Base-by-base conservation (phyloP, 1,139 yeast genomes). In the Candida labiduridarum region DNA sequence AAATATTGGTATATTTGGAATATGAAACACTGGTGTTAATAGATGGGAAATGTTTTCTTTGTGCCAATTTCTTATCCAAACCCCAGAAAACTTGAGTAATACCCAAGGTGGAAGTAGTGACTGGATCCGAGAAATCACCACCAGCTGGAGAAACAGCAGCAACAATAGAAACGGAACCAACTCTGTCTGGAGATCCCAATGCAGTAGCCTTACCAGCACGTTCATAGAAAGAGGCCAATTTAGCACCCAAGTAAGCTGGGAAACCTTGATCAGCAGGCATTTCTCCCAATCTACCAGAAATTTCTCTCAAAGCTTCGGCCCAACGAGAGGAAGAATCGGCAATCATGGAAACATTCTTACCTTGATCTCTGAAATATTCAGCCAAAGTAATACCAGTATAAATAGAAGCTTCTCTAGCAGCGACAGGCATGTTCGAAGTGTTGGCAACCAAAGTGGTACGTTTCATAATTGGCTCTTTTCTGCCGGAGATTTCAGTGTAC, bases 261-360 rank as follows among this genome's bases (percentile, higher is more conserved):
- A 92, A 94, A 82, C 99, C 99, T 80, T 95, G 99, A 78, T 94
- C 99, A 56, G 99, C 99, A 69, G 99, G 99, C 99, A 94, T 94
- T 80, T 95, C 99, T 74, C 99, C 99, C 72, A 94, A 81, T 82
- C 99, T 96, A 84, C 99, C 99, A 49, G 98, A 92, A 71, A 94
- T 87, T 82, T 94, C 99, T 86, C 99, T 91, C 69, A 94, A 83
- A 54, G 99, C 99, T 78, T 94, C 99, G 45, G 99, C 99, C 99
- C 99, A 94, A 82, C 99, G 94, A 43, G 98, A 92, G 35, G 98
- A 92, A 7, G 99, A 94, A 72, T 94, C 99, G 54, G 99, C 99
- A 87, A 94, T 94, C 98, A 94, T 94, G 42, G 98, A 85, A 57
- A 94, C 98, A 68, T 95, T 80, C 81, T 94, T 94, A 78, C 99